phyloP scores from a whole-genome alignment of 192 early-diverging fungal genomes.

The Backusella macrospora region DNA sequence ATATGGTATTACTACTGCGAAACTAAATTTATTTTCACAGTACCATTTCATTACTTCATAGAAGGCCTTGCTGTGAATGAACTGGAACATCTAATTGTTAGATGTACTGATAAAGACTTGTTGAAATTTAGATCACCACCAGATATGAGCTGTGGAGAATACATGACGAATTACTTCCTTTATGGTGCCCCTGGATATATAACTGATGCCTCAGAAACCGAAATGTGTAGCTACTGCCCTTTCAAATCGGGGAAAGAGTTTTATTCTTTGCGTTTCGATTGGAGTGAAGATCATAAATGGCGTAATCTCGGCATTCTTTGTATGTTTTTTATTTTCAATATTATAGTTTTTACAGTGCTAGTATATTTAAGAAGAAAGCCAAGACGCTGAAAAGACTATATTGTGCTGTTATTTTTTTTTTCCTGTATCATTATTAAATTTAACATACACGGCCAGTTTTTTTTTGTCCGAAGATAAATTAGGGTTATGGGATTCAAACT shows the following conservation, averaged over 20 bases:
- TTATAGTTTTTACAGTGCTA: conserved; percentile 45
- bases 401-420: background rate
- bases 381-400: conserved; percentile 14
- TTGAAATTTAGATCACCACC: conserved; percentile 54
- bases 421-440: background rate
- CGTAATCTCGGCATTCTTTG: conserved; percentile 70
- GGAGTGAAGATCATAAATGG: conserved; percentile 66
- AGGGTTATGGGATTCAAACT: no score
- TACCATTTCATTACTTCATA: conserved; percentile 64
- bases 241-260: conserved; percentile 62
- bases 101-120: conserved; percentile 56
- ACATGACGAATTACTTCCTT: conserved; percentile 28
- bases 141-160: conserved; percentile 62
- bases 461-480: no score
- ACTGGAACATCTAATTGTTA: conserved; percentile 49
- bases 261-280: conserved; percentile 44
- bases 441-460: no score
- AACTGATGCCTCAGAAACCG: conserved; percentile 18
- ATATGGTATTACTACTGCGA: background rate
- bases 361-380: conserved; percentile 43
- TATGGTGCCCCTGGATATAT: conserved; percentile 13
- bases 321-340: conserved; percentile 62
- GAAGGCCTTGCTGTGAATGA: conserved; percentile 67
- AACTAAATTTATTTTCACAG: background rate
- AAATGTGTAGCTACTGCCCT: conserved; percentile 63